Conservation (phyloP, 441 rosid species). For the Populus hybrid region DNA sequence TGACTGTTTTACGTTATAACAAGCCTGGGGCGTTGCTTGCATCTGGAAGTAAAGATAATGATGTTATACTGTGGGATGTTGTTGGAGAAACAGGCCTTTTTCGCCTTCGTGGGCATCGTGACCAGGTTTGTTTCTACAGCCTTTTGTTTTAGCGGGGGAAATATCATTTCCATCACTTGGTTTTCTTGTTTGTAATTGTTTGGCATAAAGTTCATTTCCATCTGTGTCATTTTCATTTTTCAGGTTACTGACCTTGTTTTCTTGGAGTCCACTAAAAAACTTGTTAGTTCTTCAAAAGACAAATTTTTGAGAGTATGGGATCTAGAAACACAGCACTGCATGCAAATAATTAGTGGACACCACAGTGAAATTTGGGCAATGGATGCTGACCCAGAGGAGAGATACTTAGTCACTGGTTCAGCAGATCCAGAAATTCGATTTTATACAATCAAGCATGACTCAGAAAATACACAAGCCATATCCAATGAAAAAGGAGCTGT, state of each 20-base stretch:
- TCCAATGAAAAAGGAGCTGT: slow-evolving; percentile 32
- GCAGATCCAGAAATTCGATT: slow-evolving; percentile 80
- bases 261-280: slow-evolving; percentile 82
- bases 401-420: slow-evolving; percentile 80
- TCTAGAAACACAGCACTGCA: slow-evolving; percentile 90
- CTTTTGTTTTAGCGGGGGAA: background rate
- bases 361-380: slow-evolving; percentile 97
- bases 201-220: background rate
- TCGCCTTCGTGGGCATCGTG: slow-evolving; percentile 92
- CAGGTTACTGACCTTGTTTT: slow-evolving; percentile 92
- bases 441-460: slow-evolving; percentile 57
- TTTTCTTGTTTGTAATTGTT: slow-evolving; percentile 7
- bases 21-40: slow-evolving; percentile 73
- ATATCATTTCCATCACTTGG: background rate
- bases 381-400: slow-evolving; percentile 79
- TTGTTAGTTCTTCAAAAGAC: slow-evolving; percentile 93
- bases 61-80: slow-evolving; percentile 90
- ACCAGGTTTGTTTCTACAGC: slow-evolving; percentile 52
- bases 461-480: slow-evolving; percentile 21
- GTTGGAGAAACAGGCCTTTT: slow-evolving; percentile 81
- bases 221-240: slow-evolving; percentile 21
- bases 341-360: slow-evolving; percentile 93
- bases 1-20: slow-evolving; percentile 63
- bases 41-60: slow-evolving; percentile 94
- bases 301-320: slow-evolving; percentile 98